Evolutionary conservation across 106 monocot species (phyloP).

Genomic region (Dendrobium chrysotoxum): DNA sequence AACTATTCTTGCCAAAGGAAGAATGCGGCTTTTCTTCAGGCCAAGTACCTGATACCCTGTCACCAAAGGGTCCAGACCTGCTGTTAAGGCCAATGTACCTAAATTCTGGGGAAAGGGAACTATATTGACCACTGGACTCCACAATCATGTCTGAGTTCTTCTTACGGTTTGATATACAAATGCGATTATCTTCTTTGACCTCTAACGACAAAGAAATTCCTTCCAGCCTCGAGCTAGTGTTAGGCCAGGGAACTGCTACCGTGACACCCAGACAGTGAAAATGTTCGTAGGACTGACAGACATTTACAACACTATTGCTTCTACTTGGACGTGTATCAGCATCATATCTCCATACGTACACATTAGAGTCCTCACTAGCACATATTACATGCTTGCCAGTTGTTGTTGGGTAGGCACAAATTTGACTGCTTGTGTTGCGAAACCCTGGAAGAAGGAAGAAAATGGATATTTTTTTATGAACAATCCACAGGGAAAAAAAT

Average conservation of each 20-base stretch:
- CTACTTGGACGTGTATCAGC: slow-evolving; percentile 15
- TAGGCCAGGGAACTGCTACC: slow-evolving; percentile 34
- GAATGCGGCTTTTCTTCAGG: slow-evolving; percentile 34
- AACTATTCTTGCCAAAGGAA: neutral
- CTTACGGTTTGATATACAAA: neutral
- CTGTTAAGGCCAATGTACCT: too few species aligned
- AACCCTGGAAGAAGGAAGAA: slow-evolving; percentile 48
- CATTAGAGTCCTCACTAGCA: slow-evolving; percentile 52
- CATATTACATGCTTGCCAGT: slow-evolving; percentile 36
- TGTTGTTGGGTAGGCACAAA: slow-evolving; percentile 33
- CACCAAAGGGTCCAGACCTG: neutral
- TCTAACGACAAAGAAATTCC: neutral
- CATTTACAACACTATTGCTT: slow-evolving; percentile 10
- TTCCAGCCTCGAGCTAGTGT: slow-evolving; percentile 13
- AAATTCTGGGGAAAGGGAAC: neutral
- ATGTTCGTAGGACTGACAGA: slow-evolving; percentile 31
- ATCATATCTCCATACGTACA: slow-evolving; percentile 40
- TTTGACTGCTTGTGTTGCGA: slow-evolving; percentile 53
- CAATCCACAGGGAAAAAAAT: slow-evolving; percentile 30
- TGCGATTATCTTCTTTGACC: neutral
- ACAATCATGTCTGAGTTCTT: neutral
- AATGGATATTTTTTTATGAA: slow-evolving; percentile 64
- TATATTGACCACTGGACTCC: neutral
- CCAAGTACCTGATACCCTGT: slow-evolving; percentile 31
- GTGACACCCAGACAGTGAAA: slow-evolving; percentile 36